Conservation (phyloP, 768 basidiomycete genomes). For the Plicaturopsis crispa region DNA sequence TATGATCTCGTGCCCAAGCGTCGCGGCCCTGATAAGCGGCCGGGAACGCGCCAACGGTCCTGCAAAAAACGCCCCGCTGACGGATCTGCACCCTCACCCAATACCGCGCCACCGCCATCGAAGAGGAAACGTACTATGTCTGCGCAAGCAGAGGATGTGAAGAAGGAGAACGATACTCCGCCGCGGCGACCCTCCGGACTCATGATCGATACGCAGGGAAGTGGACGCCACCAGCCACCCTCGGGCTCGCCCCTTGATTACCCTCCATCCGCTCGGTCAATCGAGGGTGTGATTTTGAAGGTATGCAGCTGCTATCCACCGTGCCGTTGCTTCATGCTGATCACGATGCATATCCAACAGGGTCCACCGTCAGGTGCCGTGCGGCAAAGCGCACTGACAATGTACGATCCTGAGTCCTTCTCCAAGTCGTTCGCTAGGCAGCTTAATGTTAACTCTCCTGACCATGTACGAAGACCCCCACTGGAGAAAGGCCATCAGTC, state of each 20-base stretch:
- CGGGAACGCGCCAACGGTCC: constrained; percentile 75
- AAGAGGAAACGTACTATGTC: constrained; percentile 42
- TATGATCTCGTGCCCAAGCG: constrained; percentile 79
- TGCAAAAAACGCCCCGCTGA: constrained; percentile 73
- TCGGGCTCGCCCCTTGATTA: too few relatives aligned
- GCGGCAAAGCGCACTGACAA: constrained; percentile 13
- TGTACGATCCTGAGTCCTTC: constrained; percentile 2
- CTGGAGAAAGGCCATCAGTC: constrained; percentile 3
- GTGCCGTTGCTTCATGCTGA: too few relatives aligned
- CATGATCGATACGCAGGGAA: too few relatives aligned
- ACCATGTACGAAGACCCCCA: constrained; percentile 10
- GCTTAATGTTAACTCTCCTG: constrained; percentile 7
- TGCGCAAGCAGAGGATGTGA: constrained; percentile 31
- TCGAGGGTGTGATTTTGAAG: too few relatives aligned
- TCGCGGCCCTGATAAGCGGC: constrained; percentile 80
- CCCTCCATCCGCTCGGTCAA: too few relatives aligned
- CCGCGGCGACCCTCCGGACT: too few relatives aligned
- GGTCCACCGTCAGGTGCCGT: constrained; percentile 4
- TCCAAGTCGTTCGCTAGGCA: constrained; percentile 20
- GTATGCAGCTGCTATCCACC: too few relatives aligned
- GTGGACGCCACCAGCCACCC: too few relatives aligned
- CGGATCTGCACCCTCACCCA: constrained; percentile 45
- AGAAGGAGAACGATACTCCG: not conserved
- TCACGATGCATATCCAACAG: too few relatives aligned
- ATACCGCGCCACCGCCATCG: constrained; percentile 38